Percentiles rank a stretch among this genome's conserved stretches.
These are phyloP conservation scores for Castanopsis chinensis DNA, from an alignment of 306 rosid species.

Conservation along the genomic window DNA sequence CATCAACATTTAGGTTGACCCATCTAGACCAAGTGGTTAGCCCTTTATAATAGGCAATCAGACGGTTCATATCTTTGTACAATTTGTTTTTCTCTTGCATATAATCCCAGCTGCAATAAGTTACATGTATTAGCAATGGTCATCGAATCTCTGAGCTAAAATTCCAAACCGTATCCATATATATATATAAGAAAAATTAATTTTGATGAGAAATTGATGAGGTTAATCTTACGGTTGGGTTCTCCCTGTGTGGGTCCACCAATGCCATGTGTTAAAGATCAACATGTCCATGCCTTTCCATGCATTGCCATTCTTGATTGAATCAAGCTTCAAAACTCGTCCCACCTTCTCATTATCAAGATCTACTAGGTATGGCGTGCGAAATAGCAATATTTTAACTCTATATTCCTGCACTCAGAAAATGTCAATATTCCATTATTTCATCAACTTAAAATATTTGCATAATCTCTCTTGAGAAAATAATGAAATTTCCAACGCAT, in stretches of 20 bases:
- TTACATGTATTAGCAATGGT: neutral
- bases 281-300: conserved; percentile 85
- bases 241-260: conserved; percentile 93
- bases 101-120: conserved; percentile 69
- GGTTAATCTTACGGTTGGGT: conserved; percentile 68
- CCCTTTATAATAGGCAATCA: conserved; percentile 74
- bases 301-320: conserved; percentile 62
- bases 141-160: too few species aligned
- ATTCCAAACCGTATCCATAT: too few species aligned
- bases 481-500: too few species aligned
- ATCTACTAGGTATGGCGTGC: conserved; percentile 78
- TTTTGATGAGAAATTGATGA: neutral
- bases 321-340: conserved; percentile 74
- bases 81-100: conserved; percentile 48
- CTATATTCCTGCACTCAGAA: conserved; percentile 52
- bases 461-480: too few species aligned
- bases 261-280: conserved; percentile 92
- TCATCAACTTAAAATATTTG: neutral
- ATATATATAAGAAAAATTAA: neutral
- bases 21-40: conserved; percentile 84
- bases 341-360: conserved; percentile 61
- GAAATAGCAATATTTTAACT: conserved; percentile 48
- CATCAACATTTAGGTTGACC: conserved; percentile 61
- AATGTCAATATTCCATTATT: neutral
- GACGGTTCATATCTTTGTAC: conserved; percentile 80